Base-by-base conservation (phyloP, 345 rosid species). In the Eucalyptus guilfoylei region DNA sequence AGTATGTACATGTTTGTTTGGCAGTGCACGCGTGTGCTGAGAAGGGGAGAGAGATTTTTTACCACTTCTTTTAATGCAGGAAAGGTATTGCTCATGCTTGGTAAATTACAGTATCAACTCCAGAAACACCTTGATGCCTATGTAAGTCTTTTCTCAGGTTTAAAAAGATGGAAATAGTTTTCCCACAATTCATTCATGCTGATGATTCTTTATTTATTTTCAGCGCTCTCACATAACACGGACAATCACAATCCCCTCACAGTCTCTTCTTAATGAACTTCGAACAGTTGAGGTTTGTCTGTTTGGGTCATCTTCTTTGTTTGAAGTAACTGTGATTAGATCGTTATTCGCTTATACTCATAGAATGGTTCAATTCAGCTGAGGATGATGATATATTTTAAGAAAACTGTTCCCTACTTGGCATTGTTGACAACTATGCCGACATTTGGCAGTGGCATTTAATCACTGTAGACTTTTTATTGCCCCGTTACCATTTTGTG, bases 201-300 rank as follows among this genome's bases (percentile, higher is more conserved):
- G 30, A 67, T 62, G 49, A 48, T 80, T 54, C 58, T 28, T 80
- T 90, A 87, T 80, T 49, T 64, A 88, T 67, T 90, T 94, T 89
- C 98, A 97, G 99, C 95, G 99, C 49, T 93, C 97, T 91, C 97
- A 96, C 92, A 91, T 98, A 92, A 91, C 92, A 88, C 91, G 93
- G 91, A 98, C 99, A 40, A 97, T 98, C 92, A 96, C 99, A 90
- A 87, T 90, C 80, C 99, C 99, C 86, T 96, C 99, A 1, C 98
- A 98, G 90, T 98, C 99, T 64, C 97, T 97, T 93, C 98, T 98
- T 88, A 97, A 96, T 92, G 99, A 98, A 93, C 99, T 98, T 91
- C 96, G 94, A 89, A 97, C 94, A 11, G 98, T 97, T 91, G 99
- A 98, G 99, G 99, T 98, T 90, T 90, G 96, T 92, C 92, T 89